Evolutionary conservation across 2,329 filamentous ascomycete genomes (phyloP).

Genomic region (Scedosporium minutisporum): DNA sequence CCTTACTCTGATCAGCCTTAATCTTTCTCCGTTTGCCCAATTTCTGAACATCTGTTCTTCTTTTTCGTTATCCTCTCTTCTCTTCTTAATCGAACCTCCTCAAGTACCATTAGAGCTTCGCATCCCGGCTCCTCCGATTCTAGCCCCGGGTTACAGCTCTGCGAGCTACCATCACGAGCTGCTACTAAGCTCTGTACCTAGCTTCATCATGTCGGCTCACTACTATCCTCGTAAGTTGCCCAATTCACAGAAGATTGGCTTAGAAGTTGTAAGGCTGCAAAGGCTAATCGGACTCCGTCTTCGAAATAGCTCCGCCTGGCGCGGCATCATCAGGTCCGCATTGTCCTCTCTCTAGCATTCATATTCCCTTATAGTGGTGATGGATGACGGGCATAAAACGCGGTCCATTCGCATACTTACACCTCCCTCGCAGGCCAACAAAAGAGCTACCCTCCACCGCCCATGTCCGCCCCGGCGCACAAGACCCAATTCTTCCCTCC

Average conservation of each 20-base stretch:
- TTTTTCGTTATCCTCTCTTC: background rate
- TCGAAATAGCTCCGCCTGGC: slow-evolving; percentile 29
- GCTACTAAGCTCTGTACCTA: background rate
- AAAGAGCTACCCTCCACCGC: slow-evolving; percentile 13
- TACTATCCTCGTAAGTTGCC: slow-evolving; percentile 36
- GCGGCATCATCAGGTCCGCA: slow-evolving; percentile 20
- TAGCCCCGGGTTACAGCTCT: background rate
- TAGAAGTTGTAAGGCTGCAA: slow-evolving; percentile 1
- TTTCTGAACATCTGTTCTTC: background rate
- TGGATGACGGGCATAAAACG: background rate
- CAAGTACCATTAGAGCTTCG: background rate
- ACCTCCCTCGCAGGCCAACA: slow-evolving; percentile 9
- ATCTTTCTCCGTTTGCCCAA: background rate
- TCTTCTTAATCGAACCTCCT: background rate
- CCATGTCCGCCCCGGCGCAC: slow-evolving; percentile 34
- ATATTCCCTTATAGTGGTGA: background rate
- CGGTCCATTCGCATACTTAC: background rate
- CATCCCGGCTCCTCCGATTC: background rate
- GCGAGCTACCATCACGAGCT: background rate
- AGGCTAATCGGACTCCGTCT: slow-evolving; percentile 12
- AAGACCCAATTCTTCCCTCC: slow-evolving; percentile 36
- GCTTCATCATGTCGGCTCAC: slow-evolving; percentile 27
- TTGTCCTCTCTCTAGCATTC: background rate
- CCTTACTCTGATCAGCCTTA: background rate
- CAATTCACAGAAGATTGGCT: background rate